Evolutionary conservation across 352 stramenopile species (phyloP).

Genomic region (Phytophthora crassamura): DNA sequence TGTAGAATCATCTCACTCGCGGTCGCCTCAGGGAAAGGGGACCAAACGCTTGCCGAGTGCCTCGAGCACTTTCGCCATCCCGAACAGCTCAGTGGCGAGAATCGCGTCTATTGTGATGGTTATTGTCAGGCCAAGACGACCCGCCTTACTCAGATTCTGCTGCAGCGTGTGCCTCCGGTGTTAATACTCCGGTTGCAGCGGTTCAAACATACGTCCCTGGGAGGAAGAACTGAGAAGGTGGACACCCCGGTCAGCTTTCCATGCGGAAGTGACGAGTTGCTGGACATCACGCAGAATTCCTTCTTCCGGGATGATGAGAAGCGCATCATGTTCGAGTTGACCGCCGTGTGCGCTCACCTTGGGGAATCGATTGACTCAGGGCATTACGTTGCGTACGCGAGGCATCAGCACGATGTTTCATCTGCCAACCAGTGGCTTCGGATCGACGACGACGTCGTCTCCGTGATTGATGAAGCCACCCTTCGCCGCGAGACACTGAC

Average conservation of each 20-base stretch:
- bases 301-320: slow-evolving; percentile 62
- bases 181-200: slow-evolving; percentile 77
- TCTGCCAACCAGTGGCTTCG: slow-evolving; percentile 56
- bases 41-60: slow-evolving; percentile 59
- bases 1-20: slow-evolving; percentile 69
- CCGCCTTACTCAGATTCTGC: slow-evolving; percentile 71
- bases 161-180: slow-evolving; percentile 61
- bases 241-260: slow-evolving; percentile 67
- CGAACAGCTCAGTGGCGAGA: slow-evolving; percentile 68
- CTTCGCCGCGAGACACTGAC: slow-evolving; percentile 60
- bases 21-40: slow-evolving; percentile 45
- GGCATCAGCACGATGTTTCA: slow-evolving; percentile 14
- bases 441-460: slow-evolving; percentile 76
- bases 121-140: slow-evolving; percentile 75
- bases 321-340: slow-evolving; percentile 57
- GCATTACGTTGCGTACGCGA: slow-evolving; percentile 81
- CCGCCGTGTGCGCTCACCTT: slow-evolving; percentile 78
- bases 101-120: slow-evolving; percentile 75
- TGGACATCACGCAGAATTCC: slow-evolving; percentile 73
- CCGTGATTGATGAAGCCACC: slow-evolving; percentile 47
- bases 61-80: slow-evolving; percentile 58
- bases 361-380: slow-evolving; percentile 65
- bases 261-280: slow-evolving; percentile 35
- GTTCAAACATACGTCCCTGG: slow-evolving; percentile 58
- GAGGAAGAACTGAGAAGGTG: slow-evolving; percentile 57